Base-by-base conservation (phyloP, 805 yeast genomes). In the Candida wancherniae region DNA sequence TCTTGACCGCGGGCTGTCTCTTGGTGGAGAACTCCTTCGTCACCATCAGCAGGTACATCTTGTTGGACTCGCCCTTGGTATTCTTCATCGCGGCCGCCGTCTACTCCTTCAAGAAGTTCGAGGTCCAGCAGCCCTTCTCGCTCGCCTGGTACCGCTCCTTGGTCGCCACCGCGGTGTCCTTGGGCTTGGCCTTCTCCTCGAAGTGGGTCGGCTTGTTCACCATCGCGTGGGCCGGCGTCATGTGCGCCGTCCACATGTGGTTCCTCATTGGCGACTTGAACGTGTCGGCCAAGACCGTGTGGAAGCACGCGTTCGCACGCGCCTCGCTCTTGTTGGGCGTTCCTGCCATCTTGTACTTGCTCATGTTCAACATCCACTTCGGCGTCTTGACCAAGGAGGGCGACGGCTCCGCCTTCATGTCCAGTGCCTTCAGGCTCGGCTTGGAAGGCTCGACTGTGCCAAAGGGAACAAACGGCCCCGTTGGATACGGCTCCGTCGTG, bases 171-270 rank as follows among this genome's bases (percentile, higher is more conserved):
- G 84, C 83, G 44, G 53, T 79, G 31, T 76, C 77, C n/a, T 59
- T 83, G 36, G 94, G 92, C 31, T 63, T 82, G 36, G 82, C 92
- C 4, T 59, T 77, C 13, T 73, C 83, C 15, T 75, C 88, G 19
- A 84, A 84, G 57, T 83, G 92, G 92, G 92, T 83, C 26, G 94
- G 94, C 40, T 59, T 83, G 22, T 83, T 83, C 61, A 84, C 94
- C 12, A 53, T 84, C 35, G 81, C 81, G 3, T 84, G 90, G 90
- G 71, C 77, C 37, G 94, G 92, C 31, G 31, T 69, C 2, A 54
- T 71, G 36, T 80, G 82, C 49, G 53, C 71, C 11, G 63, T 71
- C 53, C 81, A 78, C 47, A 48, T 84, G 41, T 81, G 88, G 88
- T 71, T 81, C 43, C 53, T 75, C 36, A 53, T 81, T 47, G 92